Evolutionary conservation across 1,284 basidiomycete genomes (phyloP), one percentile per base, ranked within the genome.

Genomic region (Coniferiporia sulphurascens): DNA sequence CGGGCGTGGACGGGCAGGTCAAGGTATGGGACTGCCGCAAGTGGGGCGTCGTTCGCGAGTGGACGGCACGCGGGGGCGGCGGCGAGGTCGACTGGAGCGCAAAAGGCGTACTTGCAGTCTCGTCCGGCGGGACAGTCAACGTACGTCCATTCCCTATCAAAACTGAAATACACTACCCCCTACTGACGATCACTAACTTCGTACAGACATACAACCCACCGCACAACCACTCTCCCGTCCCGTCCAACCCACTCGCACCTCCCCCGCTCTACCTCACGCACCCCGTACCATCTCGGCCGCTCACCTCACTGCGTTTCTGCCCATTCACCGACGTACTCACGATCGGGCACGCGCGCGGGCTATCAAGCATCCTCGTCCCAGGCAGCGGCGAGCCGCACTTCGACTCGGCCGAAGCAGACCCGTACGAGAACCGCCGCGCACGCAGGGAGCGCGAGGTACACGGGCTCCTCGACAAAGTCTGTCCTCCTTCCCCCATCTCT

Each of bases 21-120:
- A 99, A 98, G 70, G 81, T 91, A 8, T 99, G 96, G 97, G 97
- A 99, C 74, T 91, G 87, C 68, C 77, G 97, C 54, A 98, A 94
- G 78, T 96, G 95, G 89, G 94, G 91, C 65, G 88, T 89, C 27
- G 83, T 97, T 36, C 76, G 92, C 53, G 84, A 88, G 62, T 98
- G 95, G 94, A 66, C 67, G 4, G 50, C 56, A 3, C 69, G 73
- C 62, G 82, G 85, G 49, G 83, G 81, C 3, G 72, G 76, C 36
- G 79, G 81, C 0, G 84, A 86, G 64, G 65, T 91, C 5, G 87
- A 89, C 55, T 92, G 87, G 87, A 90, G 87, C 65, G 86, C 89
- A 64, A 86, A 85, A 64, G 96, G 96, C 0, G 82, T 87, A 60
- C 74, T 99, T 59, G 91, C 89, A 1, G 89, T 95, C 9, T 89